Percentiles rank a stretch among this genome's conserved stretches.
These are phyloP conservation scores for Auricularia auricula-judae DNA, from an alignment of 768 basidiomycete species.

Conservation along the genomic window DNA sequence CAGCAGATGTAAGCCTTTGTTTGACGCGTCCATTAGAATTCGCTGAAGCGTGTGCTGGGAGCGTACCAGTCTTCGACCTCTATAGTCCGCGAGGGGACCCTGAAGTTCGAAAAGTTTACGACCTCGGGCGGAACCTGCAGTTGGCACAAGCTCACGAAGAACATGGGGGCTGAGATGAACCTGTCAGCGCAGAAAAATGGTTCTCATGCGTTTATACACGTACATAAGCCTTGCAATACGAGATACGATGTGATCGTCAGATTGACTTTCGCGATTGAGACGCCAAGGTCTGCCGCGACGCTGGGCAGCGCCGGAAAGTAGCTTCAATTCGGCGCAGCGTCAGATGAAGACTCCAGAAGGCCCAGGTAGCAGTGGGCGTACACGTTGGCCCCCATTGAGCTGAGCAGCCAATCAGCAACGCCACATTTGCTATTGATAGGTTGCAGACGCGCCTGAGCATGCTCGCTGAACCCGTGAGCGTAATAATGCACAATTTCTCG, in stretches of 20 bases:
- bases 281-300: slow-evolving; percentile 50
- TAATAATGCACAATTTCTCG: slow-evolving; percentile 8
- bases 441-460: slow-evolving; percentile 2
- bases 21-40: background rate
- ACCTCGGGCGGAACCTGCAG: no score
- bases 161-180: slow-evolving; percentile 28
- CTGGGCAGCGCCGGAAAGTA: slow-evolving; percentile 50
- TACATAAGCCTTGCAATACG: slow-evolving; percentile 53
- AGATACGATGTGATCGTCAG: slow-evolving; percentile 30
- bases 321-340: slow-evolving; percentile 4
- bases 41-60: background rate
- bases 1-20: slow-evolving; percentile 36
- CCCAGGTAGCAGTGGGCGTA: background rate
- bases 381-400: background rate
- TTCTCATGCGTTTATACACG: slow-evolving; percentile 7
- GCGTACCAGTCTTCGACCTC: slow-evolving; percentile 48
- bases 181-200: background rate
- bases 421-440: slow-evolving; percentile 11
- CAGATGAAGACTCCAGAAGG: no score
- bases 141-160: slow-evolving; percentile 31
- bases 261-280: slow-evolving; percentile 62
- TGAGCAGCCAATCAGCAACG: background rate
- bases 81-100: slow-evolving; percentile 50
- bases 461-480: slow-evolving; percentile 7
- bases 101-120: no score